Percentiles rank a stretch among this genome's conserved stretches.
Evolutionary conservation across 495 filamentous ascomycete species (phyloP).

Genomic region (Penicillium bovifimosum): DNA sequence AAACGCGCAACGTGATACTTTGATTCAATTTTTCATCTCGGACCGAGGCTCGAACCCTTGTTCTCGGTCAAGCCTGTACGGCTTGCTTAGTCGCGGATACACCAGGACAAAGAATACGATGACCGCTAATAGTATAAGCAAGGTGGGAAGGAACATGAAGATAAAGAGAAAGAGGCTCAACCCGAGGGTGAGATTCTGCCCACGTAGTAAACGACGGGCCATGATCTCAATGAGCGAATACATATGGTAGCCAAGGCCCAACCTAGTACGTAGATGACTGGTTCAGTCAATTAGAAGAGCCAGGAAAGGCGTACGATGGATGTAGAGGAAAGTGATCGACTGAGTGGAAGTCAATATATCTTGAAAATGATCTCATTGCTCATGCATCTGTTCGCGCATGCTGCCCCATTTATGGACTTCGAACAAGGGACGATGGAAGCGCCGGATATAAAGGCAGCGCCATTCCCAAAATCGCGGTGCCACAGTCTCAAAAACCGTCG

Average conservation of each 20-base stretch:
- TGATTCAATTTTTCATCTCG: background rate
- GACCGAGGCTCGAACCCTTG: constrained; percentile 3
- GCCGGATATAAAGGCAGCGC: background rate
- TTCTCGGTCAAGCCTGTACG: constrained; percentile 9
- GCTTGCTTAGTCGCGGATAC: constrained; percentile 30
- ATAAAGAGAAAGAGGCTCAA: constrained; percentile 35
- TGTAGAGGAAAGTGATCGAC: background rate
- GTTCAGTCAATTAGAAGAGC: background rate
- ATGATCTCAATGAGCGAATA: constrained; percentile 23
- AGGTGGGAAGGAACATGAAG: constrained; percentile 39
- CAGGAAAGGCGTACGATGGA: background rate
- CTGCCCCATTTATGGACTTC: background rate
- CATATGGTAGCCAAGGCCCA: constrained; percentile 1
- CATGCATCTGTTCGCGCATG: too few species aligned
- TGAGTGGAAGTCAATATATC: background rate
- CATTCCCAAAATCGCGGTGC: background rate
- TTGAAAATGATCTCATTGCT: constrained; percentile 1
- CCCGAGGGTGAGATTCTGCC: constrained; percentile 30
- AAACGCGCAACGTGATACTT: background rate
- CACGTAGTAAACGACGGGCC: constrained; percentile 29
- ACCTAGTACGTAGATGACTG: background rate
- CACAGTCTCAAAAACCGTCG: background rate
- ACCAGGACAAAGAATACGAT: constrained; percentile 32
- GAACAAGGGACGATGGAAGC: background rate
- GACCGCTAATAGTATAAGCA: constrained; percentile 34